phyloP scores from a whole-genome alignment of 345 rosid genomes.

The Luvunga scandens region DNA sequence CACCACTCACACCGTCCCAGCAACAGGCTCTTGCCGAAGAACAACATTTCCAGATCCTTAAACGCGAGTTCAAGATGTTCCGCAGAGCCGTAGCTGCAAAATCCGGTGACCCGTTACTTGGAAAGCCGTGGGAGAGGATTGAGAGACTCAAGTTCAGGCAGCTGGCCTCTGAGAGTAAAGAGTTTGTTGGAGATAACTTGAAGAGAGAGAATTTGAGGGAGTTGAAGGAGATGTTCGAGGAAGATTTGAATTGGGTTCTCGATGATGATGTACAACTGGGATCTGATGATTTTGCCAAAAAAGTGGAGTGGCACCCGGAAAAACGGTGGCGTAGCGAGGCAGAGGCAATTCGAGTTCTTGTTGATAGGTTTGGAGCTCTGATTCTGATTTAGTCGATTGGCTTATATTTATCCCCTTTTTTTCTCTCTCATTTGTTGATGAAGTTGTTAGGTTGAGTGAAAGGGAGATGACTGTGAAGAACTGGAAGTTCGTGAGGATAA shows the following conservation, averaged over 20 bases:
- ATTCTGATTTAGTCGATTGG: not conserved
- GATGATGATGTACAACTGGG: slow-evolving; percentile 72
- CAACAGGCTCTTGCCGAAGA: slow-evolving; percentile 45
- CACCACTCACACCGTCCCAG: slow-evolving; percentile 47
- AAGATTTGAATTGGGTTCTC: slow-evolving; percentile 76
- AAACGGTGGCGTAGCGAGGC: slow-evolving; percentile 64
- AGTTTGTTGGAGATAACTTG: slow-evolving; percentile 38
- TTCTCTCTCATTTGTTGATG: not conserved
- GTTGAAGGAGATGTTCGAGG: slow-evolving; percentile 65
- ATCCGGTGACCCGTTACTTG: slow-evolving; percentile 34
- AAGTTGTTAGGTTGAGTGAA: slow-evolving; percentile 54
- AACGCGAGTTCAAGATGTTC: slow-evolving; percentile 66
- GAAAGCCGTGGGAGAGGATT: slow-evolving; percentile 90
- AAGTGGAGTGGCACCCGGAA: slow-evolving; percentile 36
- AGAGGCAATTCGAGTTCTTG: slow-evolving; percentile 68
- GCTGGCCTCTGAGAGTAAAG: slow-evolving; percentile 46
- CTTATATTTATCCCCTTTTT: not conserved
- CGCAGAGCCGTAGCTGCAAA: slow-evolving; percentile 34
- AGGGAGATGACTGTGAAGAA: slow-evolving; percentile 63
- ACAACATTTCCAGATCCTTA: slow-evolving; percentile 45
- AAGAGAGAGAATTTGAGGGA: slow-evolving; percentile 60
- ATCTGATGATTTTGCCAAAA: slow-evolving; percentile 24
- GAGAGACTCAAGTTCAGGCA: slow-evolving; percentile 59
- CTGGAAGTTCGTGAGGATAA: slow-evolving; percentile 90
- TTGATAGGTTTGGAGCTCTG: slow-evolving; percentile 44